Evolutionary conservation across 208 protist species (phyloP), one percentile per base, ranked within the genome.

Genomic region (Leishmania guyanensis): DNA sequence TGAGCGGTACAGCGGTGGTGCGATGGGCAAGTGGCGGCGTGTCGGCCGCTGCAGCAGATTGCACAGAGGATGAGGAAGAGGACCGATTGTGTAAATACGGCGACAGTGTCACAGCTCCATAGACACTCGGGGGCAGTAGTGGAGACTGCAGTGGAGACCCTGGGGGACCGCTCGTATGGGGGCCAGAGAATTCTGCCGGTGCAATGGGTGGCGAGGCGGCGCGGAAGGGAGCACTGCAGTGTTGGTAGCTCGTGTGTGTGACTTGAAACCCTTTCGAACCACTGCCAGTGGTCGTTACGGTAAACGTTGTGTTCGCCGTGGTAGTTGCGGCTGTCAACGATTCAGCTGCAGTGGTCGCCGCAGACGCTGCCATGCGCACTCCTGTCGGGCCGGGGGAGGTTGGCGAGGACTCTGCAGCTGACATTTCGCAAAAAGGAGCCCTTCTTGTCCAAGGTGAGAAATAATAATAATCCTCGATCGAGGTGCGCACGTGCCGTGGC

Each of bases 1-100:
- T 95, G 62, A 96, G 92, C 14, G 92, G 92, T 3, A 97, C 92
- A 22, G 88, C 80, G 39, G 82, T 74, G 50, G 84, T 82, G 73
- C 82, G 88, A 29, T 86, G 87, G 8, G 51, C 77, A 5, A 86
- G 78, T 73, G 88, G 88, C 20, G 87, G 88, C 43, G 90, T 90
- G 33, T 75, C 64, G 6, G 50, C 73, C 29, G 53, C 60, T 10
- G 71, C 76, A 3, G 80, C 64, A 29, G 82, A 70, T 12, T 79
- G 68, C 29, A 64, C 82, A 5, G 80, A 82, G 17, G 80, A 77
- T 0, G 80, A 88, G 14, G 84, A 83, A n/a, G 77, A 77, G 6
- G 65, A 79, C 20, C 29, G 64, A 29, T n/a, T 69, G 26, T 20
- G 82, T 65, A 12, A 33, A 56, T 43, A 36, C 43, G 54, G 73